phyloP scores from a whole-genome alignment of 2,329 filamentous ascomycete species.

The Aspergillus tamarii region DNA sequence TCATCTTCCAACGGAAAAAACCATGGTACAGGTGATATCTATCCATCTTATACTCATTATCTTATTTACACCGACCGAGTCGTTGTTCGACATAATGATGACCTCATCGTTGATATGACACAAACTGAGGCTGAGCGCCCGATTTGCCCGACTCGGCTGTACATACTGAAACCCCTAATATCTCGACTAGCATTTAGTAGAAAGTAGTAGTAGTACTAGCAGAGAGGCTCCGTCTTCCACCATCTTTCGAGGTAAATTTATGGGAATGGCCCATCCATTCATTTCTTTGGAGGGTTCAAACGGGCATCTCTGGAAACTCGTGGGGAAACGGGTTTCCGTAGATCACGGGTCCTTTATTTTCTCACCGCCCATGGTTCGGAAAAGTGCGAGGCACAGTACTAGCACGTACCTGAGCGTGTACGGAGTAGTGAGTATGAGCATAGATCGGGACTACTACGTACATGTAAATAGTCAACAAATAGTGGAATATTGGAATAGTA shows the following conservation, averaged over 20 bases:
- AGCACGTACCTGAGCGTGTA: neutral
- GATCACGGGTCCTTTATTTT: neutral
- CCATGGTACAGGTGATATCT: neutral
- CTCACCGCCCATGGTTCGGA: neutral
- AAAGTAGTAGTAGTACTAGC: too few relatives aligned
- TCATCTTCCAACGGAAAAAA: neutral
- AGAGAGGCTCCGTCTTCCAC: neutral
- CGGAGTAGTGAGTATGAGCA: neutral
- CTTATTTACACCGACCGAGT: neutral
- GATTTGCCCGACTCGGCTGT: neutral
- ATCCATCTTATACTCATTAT: neutral
- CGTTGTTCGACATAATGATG: constrained; percentile 10
- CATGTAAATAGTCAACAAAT: neutral
- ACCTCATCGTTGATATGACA: constrained; percentile 10
- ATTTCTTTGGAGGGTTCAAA: neutral
- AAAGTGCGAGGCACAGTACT: neutral
- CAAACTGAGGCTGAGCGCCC: constrained; percentile 2
- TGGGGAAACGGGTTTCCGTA: neutral
- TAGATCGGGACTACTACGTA: neutral
- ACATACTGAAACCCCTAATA: neutral
- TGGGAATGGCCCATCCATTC: neutral
- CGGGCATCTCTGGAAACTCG: neutral
- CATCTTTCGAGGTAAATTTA: neutral
- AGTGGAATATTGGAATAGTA: neutral
- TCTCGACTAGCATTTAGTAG: too few relatives aligned